Percentiles rank a stretch among this genome's conserved stretches.
These are phyloP conservation scores for Tulasnella sp. DNA, from an alignment of 768 basidiomycete species.

Conservation along the genomic window DNA sequence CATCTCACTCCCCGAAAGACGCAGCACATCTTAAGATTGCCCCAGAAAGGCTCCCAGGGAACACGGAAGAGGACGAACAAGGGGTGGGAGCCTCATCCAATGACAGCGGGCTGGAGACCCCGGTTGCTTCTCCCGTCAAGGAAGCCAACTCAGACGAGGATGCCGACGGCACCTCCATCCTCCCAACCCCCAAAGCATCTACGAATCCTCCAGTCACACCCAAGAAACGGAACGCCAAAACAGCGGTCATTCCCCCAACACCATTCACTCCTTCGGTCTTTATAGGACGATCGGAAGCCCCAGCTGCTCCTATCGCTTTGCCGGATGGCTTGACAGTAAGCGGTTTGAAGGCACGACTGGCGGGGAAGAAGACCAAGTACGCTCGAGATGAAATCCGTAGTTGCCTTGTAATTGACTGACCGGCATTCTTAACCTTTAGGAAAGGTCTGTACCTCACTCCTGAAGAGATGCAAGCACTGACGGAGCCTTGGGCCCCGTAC, in stretches of 20 bases:
- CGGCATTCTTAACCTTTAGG: conserved; percentile 36
- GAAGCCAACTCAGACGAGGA: conserved; percentile 13
- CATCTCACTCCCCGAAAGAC: conserved; percentile 34
- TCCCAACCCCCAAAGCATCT: conserved; percentile 30
- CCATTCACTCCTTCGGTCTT: conserved; percentile 36
- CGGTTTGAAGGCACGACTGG: conserved; percentile 56
- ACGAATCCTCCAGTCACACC: conserved; percentile 33
- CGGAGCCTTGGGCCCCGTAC: conserved; percentile 75
- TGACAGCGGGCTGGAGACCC: conserved; percentile 1
- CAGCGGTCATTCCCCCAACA: conserved; percentile 38
- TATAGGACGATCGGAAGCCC: background rate
- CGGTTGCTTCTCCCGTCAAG: background rate
- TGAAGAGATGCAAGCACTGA: conserved; percentile 74
- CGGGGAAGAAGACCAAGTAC: conserved; percentile 70
- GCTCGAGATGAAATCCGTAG: conserved; percentile 34
- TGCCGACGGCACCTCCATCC: conserved; percentile 17
- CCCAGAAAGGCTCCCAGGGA: conserved; percentile 20
- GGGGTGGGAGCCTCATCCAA: background rate
- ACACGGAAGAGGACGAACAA: conserved; percentile 19
- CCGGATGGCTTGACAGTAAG: conserved; percentile 59
- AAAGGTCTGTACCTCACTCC: conserved; percentile 72
- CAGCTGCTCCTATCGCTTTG: conserved; percentile 38
- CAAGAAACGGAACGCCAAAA: conserved; percentile 33
- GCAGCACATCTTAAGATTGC: conserved; percentile 22
- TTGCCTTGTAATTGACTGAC: conserved; percentile 29